A percentile compares a stretch with the other conserved stretches of the same genome.
phyloP scores from a whole-genome alignment of 106 monocot genomes.

The Amphibolis antarctica region DNA sequence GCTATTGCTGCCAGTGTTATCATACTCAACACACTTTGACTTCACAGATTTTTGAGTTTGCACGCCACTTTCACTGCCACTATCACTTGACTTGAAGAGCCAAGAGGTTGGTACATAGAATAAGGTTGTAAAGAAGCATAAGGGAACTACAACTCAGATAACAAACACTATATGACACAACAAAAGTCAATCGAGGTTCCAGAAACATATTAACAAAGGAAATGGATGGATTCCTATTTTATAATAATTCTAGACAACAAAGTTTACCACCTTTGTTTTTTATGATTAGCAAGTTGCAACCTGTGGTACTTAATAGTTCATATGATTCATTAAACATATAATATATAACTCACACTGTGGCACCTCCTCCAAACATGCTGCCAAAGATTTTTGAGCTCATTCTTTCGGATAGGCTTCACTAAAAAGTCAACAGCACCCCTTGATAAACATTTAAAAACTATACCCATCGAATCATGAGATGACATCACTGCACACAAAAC shows the following conservation, averaged over 20 bases:
- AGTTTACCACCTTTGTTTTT: neutral
- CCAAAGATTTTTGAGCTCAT: conserved; percentile 97
- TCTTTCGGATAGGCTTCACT: conserved; percentile 92
- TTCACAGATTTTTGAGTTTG: conserved; percentile 55
- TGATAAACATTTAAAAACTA: conserved; percentile 84
- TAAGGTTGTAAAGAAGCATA: conserved; percentile 8
- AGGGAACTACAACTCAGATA: neutral
- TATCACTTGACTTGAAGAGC: conserved; percentile 67
- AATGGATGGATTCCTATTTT: no score
- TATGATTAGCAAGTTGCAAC: neutral
- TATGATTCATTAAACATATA: neutral
- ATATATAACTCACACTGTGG: conserved; percentile 27
- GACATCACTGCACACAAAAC: conserved; percentile 91
- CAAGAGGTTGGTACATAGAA: conserved; percentile 1
- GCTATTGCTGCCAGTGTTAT: conserved; percentile 44
- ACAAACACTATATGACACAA: neutral
- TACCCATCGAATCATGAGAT: conserved; percentile 89
- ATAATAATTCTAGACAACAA: no score
- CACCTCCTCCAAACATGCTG: conserved; percentile 99
- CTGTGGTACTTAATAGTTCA: neutral
- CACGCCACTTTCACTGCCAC: conserved; percentile 90
- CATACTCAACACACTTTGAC: conserved; percentile 44
- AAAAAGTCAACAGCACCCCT: conserved; percentile 99
- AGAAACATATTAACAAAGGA: neutral
- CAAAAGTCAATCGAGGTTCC: neutral